phyloP scores from a whole-genome alignment of 2,329 filamentous ascomycete genomes.

The Colletotrichum shisoi region DNA sequence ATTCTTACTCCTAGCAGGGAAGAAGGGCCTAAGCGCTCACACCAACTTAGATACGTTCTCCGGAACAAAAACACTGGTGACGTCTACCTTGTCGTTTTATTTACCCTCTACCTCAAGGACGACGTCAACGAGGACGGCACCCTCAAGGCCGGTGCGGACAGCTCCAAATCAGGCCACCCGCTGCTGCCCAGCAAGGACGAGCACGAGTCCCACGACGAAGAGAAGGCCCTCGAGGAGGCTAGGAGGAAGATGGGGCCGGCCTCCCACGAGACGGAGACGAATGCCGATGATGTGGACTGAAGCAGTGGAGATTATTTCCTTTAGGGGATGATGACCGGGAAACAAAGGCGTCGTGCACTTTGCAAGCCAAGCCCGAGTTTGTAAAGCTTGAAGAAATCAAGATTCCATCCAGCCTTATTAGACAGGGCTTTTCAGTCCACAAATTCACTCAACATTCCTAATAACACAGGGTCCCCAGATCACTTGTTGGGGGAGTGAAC shows the following conservation, averaged over 20 bases:
- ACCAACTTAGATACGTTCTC: constrained; percentile 89
- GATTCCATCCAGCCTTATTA: too few relatives aligned
- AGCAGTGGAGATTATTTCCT: background rate
- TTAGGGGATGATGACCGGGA: too few relatives aligned
- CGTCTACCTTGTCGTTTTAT: constrained; percentile 81
- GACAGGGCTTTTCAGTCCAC: too few relatives aligned
- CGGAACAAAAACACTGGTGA: constrained; percentile 78
- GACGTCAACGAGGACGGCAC: constrained; percentile 67
- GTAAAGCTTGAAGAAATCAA: too few relatives aligned
- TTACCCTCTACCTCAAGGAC: constrained; percentile 77
- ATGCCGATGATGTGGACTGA: constrained; percentile 57
- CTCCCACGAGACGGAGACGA: constrained; percentile 44
- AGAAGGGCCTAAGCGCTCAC: constrained; percentile 67
- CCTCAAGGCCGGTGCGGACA: constrained; percentile 55
- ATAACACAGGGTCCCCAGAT: background rate
- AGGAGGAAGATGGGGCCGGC: constrained; percentile 49
- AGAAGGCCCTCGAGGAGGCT: constrained; percentile 51
- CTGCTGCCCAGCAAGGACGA: constrained; percentile 39
- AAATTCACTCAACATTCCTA: background rate
- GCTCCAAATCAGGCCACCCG: constrained; percentile 43
- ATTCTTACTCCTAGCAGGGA: constrained; percentile 44
- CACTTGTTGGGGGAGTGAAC: background rate
- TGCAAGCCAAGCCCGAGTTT: background rate
- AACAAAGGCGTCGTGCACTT: too few relatives aligned
- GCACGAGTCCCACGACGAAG: constrained; percentile 46